Conservation (phyloP, 2,329 filamentous ascomycete genomes). For the Dothideomycetidae sp. region DNA sequence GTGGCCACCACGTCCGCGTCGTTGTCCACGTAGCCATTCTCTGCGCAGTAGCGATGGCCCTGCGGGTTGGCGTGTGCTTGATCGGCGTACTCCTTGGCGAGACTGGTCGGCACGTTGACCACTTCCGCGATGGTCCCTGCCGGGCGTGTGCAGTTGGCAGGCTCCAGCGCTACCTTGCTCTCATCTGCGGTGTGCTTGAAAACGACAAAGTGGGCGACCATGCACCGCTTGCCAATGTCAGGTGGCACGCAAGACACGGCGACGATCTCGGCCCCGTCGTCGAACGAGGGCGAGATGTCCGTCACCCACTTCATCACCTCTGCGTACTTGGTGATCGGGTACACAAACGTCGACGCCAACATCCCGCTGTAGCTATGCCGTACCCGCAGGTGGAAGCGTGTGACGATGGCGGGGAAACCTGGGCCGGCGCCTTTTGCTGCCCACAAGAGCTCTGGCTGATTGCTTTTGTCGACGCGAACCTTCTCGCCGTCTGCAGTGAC, state of each 20-base stretch:
- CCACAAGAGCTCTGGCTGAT: constrained; percentile 37
- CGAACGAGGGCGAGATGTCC: constrained; percentile 21
- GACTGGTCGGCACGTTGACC: constrained; percentile 28
- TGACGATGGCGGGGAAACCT: constrained; percentile 41
- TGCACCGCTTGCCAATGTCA: constrained; percentile 18
- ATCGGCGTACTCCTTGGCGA: constrained; percentile 29
- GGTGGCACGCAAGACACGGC: constrained; percentile 23
- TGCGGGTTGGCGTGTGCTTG: constrained; percentile 36
- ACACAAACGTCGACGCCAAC: constrained; percentile 31
- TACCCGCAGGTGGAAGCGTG: constrained; percentile 35
- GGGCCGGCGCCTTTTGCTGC: constrained; percentile 35
- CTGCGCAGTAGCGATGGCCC: constrained; percentile 35
- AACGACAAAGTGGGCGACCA: constrained; percentile 27
- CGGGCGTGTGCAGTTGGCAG: constrained; percentile 27
- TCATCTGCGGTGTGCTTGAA: constrained; percentile 28
- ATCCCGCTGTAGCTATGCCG: constrained; percentile 16
- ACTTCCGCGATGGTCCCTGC: constrained; percentile 24
- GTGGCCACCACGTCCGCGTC: constrained; percentile 32
- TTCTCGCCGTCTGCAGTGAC: constrained; percentile 32
- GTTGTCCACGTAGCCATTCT: constrained; percentile 39
- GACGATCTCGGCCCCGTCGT: constrained; percentile 30
- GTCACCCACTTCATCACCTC: constrained; percentile 36
- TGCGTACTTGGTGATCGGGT: constrained; percentile 31
- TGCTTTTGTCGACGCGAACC: constrained; percentile 23
- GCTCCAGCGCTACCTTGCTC: constrained; percentile 24